Percentiles rank a stretch among this genome's conserved stretches.
Conservation (phyloP, 345 rosid species). For the Populus nigra region DNA sequence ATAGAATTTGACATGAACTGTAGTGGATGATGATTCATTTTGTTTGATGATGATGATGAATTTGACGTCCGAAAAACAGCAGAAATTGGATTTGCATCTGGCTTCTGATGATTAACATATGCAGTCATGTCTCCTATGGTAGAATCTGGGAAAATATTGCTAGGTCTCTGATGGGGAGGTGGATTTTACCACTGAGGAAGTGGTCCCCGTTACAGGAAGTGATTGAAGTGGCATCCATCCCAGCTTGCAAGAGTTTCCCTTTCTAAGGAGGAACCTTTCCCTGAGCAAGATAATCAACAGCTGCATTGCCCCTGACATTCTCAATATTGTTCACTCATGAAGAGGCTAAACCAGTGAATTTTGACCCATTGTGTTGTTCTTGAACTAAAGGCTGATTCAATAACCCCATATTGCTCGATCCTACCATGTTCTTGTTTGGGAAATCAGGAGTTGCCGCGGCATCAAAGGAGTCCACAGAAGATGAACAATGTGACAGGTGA, state of each 20-base stretch:
- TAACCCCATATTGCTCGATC: background rate
- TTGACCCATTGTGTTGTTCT: background rate
- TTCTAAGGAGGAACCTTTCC: slow-evolving; percentile 41
- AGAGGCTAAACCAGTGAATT: background rate
- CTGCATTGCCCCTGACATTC: background rate
- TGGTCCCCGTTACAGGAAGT: slow-evolving; percentile 31
- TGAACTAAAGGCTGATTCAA: background rate
- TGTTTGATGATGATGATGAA: background rate
- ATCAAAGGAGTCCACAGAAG: background rate
- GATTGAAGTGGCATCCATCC: slow-evolving; percentile 39
- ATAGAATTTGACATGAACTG: background rate
- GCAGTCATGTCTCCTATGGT: background rate
- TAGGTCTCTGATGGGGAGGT: slow-evolving; percentile 29
- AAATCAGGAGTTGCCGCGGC: background rate
- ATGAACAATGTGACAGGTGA: background rate
- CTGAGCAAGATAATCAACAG: slow-evolving; percentile 13
- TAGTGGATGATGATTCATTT: background rate
- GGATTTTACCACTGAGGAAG: slow-evolving; percentile 50
- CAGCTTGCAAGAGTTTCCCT: slow-evolving; percentile 44
- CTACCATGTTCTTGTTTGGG: slow-evolving; percentile 1
- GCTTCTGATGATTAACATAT: background rate
- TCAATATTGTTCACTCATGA: background rate
- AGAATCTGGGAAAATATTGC: slow-evolving; percentile 6
- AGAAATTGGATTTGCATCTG: background rate
- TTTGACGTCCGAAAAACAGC: background rate